Conservation (phyloP, 352 stramenopile genomes). For the Discostella stelligera region DNA sequence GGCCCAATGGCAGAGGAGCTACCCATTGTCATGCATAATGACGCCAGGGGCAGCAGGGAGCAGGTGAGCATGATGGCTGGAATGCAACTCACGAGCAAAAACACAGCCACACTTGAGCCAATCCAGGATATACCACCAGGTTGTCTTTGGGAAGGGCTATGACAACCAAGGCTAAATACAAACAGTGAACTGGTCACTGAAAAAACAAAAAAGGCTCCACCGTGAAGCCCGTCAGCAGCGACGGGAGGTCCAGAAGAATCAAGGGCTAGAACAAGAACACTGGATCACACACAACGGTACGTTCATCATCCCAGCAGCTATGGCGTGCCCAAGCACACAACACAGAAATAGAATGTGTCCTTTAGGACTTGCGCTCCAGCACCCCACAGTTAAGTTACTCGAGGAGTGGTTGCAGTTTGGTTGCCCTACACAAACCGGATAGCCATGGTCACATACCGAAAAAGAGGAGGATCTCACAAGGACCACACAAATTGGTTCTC, state of each 20-base stretch:
- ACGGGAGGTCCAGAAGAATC: too few relatives aligned
- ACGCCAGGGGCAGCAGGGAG: too few relatives aligned
- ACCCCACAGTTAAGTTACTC: conserved; percentile 14
- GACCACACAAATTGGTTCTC: conserved; percentile 11
- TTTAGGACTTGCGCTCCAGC: not conserved
- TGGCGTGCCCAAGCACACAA: not conserved
- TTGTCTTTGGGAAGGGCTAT: not conserved
- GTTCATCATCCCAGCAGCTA: not conserved
- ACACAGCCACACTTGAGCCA: too few relatives aligned
- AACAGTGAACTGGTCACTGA: not conserved
- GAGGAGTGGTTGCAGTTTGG: conserved; percentile 8
- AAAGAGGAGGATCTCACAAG: conserved; percentile 9
- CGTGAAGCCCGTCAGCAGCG: too few relatives aligned
- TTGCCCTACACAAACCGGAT: conserved; percentile 10
- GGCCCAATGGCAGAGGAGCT: too few relatives aligned
- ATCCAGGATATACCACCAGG: not conserved
- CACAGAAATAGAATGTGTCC: conserved; percentile 10
- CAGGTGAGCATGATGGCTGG: too few relatives aligned
- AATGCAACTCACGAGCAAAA: too few relatives aligned
- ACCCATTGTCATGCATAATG: too few relatives aligned
- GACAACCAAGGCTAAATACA: not conserved
- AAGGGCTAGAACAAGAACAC: not conserved
- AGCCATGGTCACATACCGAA: conserved; percentile 6
- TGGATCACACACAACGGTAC: not conserved
- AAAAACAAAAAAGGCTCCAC: not conserved